phyloP scores from a whole-genome alignment of 371 early-diverging fungal species.

The Rhizopus microsporus region DNA sequence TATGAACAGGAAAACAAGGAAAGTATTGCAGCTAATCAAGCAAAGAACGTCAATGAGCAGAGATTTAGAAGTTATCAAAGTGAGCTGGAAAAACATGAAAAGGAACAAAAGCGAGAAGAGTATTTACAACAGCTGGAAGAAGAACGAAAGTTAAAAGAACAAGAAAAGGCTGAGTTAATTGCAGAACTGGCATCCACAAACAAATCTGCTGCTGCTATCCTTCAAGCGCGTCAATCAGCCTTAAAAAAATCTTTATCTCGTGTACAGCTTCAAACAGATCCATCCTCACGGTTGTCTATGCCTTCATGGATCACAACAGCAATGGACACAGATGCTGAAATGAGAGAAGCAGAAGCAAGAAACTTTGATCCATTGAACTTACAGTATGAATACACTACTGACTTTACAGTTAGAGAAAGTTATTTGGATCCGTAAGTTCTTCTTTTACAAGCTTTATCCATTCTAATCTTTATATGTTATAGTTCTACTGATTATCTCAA shows the following conservation, averaged over 20 bases:
- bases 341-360: slow-evolving; percentile 43
- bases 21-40: slow-evolving; percentile 71
- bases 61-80: slow-evolving; percentile 40
- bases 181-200: slow-evolving; percentile 52
- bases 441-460: neutral
- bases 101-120: slow-evolving; percentile 57
- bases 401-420: slow-evolving; percentile 42
- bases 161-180: slow-evolving; percentile 53
- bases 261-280: slow-evolving; percentile 24
- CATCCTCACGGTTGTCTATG: slow-evolving; percentile 27
- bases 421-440: slow-evolving; percentile 56
- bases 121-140: slow-evolving; percentile 55
- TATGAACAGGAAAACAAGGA: slow-evolving; percentile 83
- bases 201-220: slow-evolving; percentile 50
- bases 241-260: slow-evolving; percentile 47
- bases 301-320: slow-evolving; percentile 49
- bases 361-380: slow-evolving; percentile 58
- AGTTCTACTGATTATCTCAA: slow-evolving; percentile 47
- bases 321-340: slow-evolving; percentile 44
- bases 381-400: slow-evolving; percentile 51
- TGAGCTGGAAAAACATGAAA: slow-evolving; percentile 49
- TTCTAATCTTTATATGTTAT: slow-evolving; percentile 5
- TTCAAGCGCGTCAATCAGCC: slow-evolving; percentile 46
- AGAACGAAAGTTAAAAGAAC: slow-evolving; percentile 47
- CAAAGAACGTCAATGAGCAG: slow-evolving; percentile 56